phyloP scores from a whole-genome alignment of 1,139 yeast genomes.

The Geotrichum reessii region DNA sequence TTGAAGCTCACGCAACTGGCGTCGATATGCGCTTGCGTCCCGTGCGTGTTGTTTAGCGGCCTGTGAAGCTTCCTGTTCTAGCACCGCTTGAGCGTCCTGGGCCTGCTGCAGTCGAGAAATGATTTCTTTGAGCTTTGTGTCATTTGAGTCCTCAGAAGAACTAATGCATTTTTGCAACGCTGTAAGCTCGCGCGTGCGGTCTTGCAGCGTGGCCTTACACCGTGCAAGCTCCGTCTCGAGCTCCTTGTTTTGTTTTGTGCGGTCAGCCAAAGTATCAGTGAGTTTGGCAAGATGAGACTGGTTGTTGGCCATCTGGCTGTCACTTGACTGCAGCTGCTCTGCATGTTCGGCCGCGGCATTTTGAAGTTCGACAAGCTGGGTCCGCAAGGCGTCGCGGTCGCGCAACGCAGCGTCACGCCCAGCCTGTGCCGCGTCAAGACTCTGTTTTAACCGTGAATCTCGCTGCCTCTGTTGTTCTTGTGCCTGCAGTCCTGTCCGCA shows the following conservation, averaged over 20 bases:
- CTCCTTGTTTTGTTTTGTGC: slow-evolving; percentile 53
- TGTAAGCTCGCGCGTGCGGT: slow-evolving; percentile 70
- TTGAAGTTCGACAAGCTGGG: slow-evolving; percentile 42
- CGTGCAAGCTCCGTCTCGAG: slow-evolving; percentile 78
- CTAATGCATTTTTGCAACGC: slow-evolving; percentile 62
- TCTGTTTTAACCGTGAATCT: slow-evolving; percentile 23
- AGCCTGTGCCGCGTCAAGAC: slow-evolving; percentile 25
- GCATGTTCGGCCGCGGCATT: slow-evolving; percentile 43
- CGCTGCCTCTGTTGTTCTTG: slow-evolving; percentile 26
- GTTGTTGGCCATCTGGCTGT: slow-evolving; percentile 70
- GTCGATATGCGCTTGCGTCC: slow-evolving; percentile 37
- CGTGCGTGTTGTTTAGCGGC: slow-evolving; percentile 47
- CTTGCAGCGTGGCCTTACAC: slow-evolving; percentile 64
- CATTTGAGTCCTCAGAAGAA: slow-evolving; percentile 61
- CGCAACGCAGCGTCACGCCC: slow-evolving; percentile 24
- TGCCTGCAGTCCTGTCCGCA: slow-evolving; percentile 27
- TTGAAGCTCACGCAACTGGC: slow-evolving; percentile 31
- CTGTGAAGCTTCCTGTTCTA: slow-evolving; percentile 51
- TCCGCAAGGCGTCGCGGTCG: slow-evolving; percentile 36
- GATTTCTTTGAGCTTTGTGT: slow-evolving; percentile 44
- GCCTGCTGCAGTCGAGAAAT: slow-evolving; percentile 41
- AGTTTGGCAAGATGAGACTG: slow-evolving; percentile 29
- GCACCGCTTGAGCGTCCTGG: slow-evolving; percentile 53
- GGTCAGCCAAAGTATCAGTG: slow-evolving; percentile 60
- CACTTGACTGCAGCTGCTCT: slow-evolving; percentile 45